These are phyloP conservation scores for Coleophoma crateriformis DNA, from an alignment of 2,329 filamentous ascomycete species.

Conservation along the genomic window DNA sequence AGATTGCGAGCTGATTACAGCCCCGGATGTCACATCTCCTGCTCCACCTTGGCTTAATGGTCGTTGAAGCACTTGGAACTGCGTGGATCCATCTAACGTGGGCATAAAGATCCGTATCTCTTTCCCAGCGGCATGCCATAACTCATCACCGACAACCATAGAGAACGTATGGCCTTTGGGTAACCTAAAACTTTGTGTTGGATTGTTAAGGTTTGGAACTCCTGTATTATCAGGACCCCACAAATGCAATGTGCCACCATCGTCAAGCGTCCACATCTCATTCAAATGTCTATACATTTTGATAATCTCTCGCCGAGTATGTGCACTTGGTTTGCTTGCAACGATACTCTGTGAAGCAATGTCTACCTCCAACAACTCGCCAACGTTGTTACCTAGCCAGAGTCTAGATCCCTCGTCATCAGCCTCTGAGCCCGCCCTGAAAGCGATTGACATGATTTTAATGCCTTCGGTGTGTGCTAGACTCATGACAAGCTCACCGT, in stretches of 20 bases:
- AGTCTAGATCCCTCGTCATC: slow-evolving; percentile 75
- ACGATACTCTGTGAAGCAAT: slow-evolving; percentile 67
- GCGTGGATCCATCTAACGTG: slow-evolving; percentile 57
- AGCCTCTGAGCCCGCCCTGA: slow-evolving; percentile 75
- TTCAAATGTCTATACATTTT: slow-evolving; percentile 82
- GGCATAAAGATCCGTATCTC: slow-evolving; percentile 82
- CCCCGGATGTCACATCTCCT: slow-evolving; percentile 83
- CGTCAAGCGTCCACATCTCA: slow-evolving; percentile 92
- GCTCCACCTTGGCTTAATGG: slow-evolving; percentile 67
- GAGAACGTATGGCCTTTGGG: slow-evolving; percentile 83
- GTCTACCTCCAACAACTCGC: slow-evolving; percentile 87
- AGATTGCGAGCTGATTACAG: slow-evolving; percentile 66
- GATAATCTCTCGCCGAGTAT: slow-evolving; percentile 73
- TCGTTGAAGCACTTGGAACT: slow-evolving; percentile 70
- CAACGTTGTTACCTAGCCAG: slow-evolving; percentile 86
- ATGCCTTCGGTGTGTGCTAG: slow-evolving; percentile 79
- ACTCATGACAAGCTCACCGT: slow-evolving; percentile 76
- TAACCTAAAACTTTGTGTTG: slow-evolving; percentile 68
- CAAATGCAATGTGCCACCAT: slow-evolving; percentile 77
- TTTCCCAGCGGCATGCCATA: slow-evolving; percentile 87
- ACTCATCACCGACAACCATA: slow-evolving; percentile 73
- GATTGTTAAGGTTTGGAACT: slow-evolving; percentile 68
- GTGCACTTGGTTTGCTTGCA: slow-evolving; percentile 63
- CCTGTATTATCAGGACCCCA: slow-evolving; percentile 75
- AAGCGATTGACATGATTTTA: slow-evolving; percentile 74